These are phyloP conservation scores for Colletotrichum brevisporum DNA, from an alignment of 2,329 filamentous ascomycete species.

Conservation along the genomic window DNA sequence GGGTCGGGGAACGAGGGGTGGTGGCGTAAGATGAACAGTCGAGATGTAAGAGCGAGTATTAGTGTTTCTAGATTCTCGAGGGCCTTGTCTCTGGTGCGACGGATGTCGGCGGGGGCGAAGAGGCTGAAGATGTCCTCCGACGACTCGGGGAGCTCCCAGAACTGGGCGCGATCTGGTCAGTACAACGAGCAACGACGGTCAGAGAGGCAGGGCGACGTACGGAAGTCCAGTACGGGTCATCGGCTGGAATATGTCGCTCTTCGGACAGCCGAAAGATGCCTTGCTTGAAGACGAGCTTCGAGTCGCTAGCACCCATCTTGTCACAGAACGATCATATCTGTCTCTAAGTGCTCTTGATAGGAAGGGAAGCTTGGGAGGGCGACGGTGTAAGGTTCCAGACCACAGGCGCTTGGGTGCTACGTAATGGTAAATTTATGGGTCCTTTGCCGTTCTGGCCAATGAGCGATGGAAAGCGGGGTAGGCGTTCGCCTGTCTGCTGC, in stretches of 20 bases:
- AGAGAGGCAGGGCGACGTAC: slow-evolving; percentile 65
- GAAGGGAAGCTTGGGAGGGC: slow-evolving; percentile 33
- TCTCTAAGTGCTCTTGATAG: slow-evolving; percentile 26
- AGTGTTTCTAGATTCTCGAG: slow-evolving; percentile 92
- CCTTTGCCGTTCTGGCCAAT: slow-evolving; percentile 22
- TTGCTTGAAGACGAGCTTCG: slow-evolving; percentile 98
- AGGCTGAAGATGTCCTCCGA: slow-evolving; percentile 97
- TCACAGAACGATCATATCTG: slow-evolving; percentile 37
- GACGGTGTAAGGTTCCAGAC: slow-evolving; percentile 29
- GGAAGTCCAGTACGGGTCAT: slow-evolving; percentile 93
- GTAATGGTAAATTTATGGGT: slow-evolving; percentile 36
- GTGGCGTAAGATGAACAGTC: slow-evolving; percentile 85
- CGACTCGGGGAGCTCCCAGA: slow-evolving; percentile 97
- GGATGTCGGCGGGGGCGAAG: slow-evolving; percentile 90
- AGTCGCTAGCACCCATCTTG: slow-evolving; percentile 96
- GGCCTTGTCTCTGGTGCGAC: slow-evolving; percentile 86
- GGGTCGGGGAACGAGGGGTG: slow-evolving; percentile 92
- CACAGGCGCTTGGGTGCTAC: slow-evolving; percentile 35
- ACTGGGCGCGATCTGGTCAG: slow-evolving; percentile 65
- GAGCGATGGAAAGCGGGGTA: slow-evolving; percentile 29
- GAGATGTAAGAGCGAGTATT: slow-evolving; percentile 85
- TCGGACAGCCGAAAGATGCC: slow-evolving; percentile 98
- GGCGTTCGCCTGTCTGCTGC: slow-evolving; percentile 8
- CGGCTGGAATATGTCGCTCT: slow-evolving; percentile 86
- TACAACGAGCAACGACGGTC: slow-evolving; percentile 29